These are phyloP conservation scores for Draba incana DNA, from an alignment of 345 rosid genomes.

Conservation along the genomic window DNA sequence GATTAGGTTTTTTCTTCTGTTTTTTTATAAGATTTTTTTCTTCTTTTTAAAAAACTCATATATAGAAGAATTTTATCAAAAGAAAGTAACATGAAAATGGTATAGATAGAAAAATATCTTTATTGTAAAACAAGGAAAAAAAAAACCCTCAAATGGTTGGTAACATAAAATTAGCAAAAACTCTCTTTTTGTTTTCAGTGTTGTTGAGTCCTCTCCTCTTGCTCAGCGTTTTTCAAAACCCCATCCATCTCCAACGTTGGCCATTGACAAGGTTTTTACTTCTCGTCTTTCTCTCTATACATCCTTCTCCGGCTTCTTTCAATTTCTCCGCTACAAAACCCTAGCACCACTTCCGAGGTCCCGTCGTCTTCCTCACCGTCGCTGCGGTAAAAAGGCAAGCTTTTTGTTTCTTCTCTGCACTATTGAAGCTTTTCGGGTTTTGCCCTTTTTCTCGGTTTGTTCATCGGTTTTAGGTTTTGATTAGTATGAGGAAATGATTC, in stretches of 20 bases:
- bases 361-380: conserved; percentile 16
- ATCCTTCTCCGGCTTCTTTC: not conserved
- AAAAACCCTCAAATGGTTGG: too few relatives aligned
- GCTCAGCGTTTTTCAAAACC: too few relatives aligned
- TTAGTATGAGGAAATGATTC: not conserved
- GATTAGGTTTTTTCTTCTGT: too few relatives aligned
- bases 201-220: too few relatives aligned
- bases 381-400: conserved; percentile 27
- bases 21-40: too few relatives aligned
- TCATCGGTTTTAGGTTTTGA: conserved; percentile 1
- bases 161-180: too few relatives aligned
- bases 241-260: not conserved
- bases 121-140: too few relatives aligned
- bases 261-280: conserved; percentile 20
- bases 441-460: conserved; percentile 2
- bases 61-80: too few relatives aligned
- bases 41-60: too few relatives aligned
- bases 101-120: too few relatives aligned
- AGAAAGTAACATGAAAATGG: too few relatives aligned
- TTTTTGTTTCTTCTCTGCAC: not conserved
- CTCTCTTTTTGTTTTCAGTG: too few relatives aligned
- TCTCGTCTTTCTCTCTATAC: conserved; percentile 1
- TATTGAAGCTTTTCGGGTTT: not conserved
- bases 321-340: conserved; percentile 30
- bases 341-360: conserved; percentile 12